These are phyloP conservation scores for Lodderomyces oxycetoniae DNA, from an alignment of 1,139 yeast species.

Conservation along the genomic window DNA sequence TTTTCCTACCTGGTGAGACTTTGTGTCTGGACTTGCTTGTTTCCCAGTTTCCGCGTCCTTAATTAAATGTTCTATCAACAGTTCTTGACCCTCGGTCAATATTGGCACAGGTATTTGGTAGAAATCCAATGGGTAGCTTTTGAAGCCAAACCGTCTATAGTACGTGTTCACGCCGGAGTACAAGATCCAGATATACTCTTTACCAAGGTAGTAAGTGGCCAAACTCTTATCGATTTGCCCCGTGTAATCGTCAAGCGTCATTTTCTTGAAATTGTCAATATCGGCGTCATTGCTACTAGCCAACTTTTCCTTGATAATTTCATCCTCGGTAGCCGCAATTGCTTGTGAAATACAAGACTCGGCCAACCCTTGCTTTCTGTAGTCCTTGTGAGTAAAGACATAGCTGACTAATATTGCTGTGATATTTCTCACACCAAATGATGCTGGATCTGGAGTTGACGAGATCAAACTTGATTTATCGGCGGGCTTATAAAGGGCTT, in stretches of 20 bases:
- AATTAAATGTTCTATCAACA: conserved; percentile 21
- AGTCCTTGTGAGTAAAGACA: conserved; percentile 27
- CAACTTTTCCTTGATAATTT: conserved; percentile 24
- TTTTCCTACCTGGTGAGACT: conserved; percentile 22
- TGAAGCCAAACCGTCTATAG: conserved; percentile 39
- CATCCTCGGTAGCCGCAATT: conserved; percentile 30
- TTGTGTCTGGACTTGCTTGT: conserved; percentile 5
- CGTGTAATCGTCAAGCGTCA: conserved; percentile 24
- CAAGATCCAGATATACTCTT: conserved; percentile 37
- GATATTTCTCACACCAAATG: conserved; percentile 31
- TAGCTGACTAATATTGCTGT: conserved; percentile 26
- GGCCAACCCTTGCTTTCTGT: conserved; percentile 32
- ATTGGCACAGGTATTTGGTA: conserved; percentile 29
- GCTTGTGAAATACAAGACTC: conserved; percentile 23
- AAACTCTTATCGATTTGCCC: conserved; percentile 29
- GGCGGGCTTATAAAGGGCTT: conserved; percentile 32
- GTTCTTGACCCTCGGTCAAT: conserved; percentile 18
- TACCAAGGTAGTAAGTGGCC: conserved; percentile 34
- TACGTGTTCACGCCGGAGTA: conserved; percentile 33
- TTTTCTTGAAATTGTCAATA: conserved; percentile 27
- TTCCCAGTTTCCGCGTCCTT: conserved; percentile 11
- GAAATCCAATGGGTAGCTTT: conserved; percentile 33
- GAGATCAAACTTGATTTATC: conserved; percentile 26
- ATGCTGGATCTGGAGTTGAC: conserved; percentile 30
- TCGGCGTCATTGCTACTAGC: conserved; percentile 19